Evolutionary conservation across 805 yeast species (phyloP).

Genomic region (Metschnikowia shivogae): DNA sequence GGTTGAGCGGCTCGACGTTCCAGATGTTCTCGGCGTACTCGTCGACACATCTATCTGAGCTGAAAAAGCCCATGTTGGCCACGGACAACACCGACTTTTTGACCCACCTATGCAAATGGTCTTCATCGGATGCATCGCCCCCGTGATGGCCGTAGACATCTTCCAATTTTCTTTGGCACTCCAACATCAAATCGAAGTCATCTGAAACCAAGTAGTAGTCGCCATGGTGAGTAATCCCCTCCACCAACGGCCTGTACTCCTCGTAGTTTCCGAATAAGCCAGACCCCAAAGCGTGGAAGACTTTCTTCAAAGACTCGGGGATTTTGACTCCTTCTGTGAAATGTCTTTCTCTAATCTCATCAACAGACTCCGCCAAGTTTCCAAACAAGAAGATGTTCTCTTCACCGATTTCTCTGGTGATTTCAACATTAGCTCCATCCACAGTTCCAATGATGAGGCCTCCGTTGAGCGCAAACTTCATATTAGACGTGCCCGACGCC

Average conservation of each 20-base stretch:
- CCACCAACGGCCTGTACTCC: conserved; percentile 65
- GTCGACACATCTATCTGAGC: conserved; percentile 84
- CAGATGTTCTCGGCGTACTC: conserved; percentile 91
- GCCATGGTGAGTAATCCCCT: conserved; percentile 66
- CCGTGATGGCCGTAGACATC: conserved; percentile 53
- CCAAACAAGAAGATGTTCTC: conserved; percentile 91
- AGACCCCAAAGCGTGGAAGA: conserved; percentile 59
- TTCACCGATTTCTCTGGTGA: conserved; percentile 89
- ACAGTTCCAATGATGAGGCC: conserved; percentile 93
- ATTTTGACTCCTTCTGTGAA: conserved; percentile 54
- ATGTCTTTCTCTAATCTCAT: conserved; percentile 75
- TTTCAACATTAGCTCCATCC: conserved; percentile 95
- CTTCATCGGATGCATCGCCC: conserved; percentile 40
- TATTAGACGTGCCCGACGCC: conserved; percentile 93
- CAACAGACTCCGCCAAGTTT: conserved; percentile 84
- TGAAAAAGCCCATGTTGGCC: conserved; percentile 91
- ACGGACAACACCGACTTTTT: conserved; percentile 73
- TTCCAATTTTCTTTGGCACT: conserved; percentile 76
- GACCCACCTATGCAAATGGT: conserved; percentile 65
- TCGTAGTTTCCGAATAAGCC: conserved; percentile 70
- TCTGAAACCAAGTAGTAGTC: conserved; percentile 85
- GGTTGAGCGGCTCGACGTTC: conserved; percentile 73
- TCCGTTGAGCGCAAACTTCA: conserved; percentile 93
- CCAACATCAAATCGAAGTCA: conserved; percentile 83
- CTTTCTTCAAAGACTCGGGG: conserved; percentile 57